Conservation (phyloP, 345 rosid genomes). For the Dipteronia dyeriana region DNA sequence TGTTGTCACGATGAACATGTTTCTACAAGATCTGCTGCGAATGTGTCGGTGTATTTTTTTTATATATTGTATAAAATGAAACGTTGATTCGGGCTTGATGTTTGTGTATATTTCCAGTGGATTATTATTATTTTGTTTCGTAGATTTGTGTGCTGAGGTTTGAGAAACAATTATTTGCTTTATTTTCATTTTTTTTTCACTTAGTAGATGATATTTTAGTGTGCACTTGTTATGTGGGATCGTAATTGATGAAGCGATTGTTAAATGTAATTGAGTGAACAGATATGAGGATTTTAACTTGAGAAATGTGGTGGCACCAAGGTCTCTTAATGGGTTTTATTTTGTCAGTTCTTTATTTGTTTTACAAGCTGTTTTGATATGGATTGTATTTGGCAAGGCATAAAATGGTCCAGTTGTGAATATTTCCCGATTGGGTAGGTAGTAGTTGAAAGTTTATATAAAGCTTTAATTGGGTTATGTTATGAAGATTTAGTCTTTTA, state of each 20-base stretch:
- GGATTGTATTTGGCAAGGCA: not conserved
- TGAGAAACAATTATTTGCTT: not conserved
- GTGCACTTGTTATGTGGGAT: not conserved
- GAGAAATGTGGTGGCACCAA: no score
- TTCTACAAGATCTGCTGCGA: constrained; percentile 2
- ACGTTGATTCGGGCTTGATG: not conserved
- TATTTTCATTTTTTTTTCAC: not conserved
- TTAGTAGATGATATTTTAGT: not conserved
- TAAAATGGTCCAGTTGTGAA: not conserved
- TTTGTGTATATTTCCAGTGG: no score
- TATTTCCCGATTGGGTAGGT: no score
- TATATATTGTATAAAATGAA: not conserved
- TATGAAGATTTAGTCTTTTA: no score
- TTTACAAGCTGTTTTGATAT: not conserved
- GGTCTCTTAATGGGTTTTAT: not conserved
- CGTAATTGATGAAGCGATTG: not conserved
- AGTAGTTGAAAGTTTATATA: no score
- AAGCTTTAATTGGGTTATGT: no score
- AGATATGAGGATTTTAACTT: not conserved
- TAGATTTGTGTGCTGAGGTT: not conserved
- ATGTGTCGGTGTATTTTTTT: not conserved
- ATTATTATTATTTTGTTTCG: not conserved
- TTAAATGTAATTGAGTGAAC: not conserved
- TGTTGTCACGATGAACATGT: not conserved
- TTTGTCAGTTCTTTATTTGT: not conserved